Conservation (phyloP, 306 rosid genomes). For the Cucurbita argyrosperma region DNA sequence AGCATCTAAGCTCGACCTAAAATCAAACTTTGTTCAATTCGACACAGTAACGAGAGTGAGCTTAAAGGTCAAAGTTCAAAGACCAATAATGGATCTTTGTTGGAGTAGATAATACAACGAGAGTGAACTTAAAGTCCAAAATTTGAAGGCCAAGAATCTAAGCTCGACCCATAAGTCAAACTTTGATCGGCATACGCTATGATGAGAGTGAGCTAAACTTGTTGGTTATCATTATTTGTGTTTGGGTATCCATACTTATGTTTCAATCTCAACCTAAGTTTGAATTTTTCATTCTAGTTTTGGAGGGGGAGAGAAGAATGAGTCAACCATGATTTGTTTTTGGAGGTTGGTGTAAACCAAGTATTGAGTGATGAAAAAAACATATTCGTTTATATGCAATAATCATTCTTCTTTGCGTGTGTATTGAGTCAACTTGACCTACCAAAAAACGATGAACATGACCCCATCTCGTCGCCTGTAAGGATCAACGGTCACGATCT, state of each 20-base stretch:
- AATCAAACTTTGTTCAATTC: no score
- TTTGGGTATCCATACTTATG: not conserved
- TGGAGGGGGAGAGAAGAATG: not conserved
- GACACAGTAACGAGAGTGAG: no score
- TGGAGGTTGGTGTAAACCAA: not conserved
- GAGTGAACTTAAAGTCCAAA: no score
- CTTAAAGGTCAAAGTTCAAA: no score
- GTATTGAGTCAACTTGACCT: not conserved
- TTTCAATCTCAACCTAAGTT: not conserved
- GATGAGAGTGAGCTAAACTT: not conserved
- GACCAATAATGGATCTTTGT: no score
- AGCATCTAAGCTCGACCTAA: no score
- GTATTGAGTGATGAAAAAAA: not conserved
- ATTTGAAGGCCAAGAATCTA: no score
- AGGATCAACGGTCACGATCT: not conserved
- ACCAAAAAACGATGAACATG: not conserved
- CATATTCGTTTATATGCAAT: not conserved
- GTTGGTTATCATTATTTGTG: not conserved
- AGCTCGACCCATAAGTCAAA: no score
- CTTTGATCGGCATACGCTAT: no score
- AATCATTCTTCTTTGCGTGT: not conserved
- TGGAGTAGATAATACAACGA: no score
- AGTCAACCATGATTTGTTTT: not conserved
- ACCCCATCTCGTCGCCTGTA: not conserved
- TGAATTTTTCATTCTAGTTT: not conserved